These are phyloP conservation scores for Rhizophagus prolifer DNA, from an alignment of 192 early-diverging fungal genomes.

Conservation along the genomic window DNA sequence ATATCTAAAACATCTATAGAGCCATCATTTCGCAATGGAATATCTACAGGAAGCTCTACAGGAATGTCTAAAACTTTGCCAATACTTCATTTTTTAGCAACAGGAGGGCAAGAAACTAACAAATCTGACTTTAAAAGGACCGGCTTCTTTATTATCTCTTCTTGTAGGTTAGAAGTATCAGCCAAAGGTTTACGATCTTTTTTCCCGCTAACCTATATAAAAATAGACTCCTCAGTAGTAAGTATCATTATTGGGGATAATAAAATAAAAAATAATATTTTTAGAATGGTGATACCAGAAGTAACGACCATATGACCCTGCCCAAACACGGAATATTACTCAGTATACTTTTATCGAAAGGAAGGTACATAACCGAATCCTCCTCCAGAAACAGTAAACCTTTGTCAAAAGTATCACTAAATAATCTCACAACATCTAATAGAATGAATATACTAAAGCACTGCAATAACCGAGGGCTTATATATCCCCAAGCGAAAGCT, in stretches of 20 bases:
- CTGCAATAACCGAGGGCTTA: no score
- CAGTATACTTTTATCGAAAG: no score
- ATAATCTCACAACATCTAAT: neutral
- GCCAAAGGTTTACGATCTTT: neutral
- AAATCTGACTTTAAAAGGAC: neutral
- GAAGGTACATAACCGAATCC: neutral
- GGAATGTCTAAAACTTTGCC: no score
- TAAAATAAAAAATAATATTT: neutral
- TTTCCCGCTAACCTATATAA: neutral
- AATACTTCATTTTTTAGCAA: no score
- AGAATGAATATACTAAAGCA: no score
- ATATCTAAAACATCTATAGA: constrained; percentile 15
- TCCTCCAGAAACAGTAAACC: neutral
- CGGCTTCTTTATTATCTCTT: neutral
- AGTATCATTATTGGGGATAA: neutral
- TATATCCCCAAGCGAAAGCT: no score
- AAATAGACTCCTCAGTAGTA: neutral
- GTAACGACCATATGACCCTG: neutral
- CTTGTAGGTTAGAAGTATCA: neutral
- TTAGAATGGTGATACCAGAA: neutral
- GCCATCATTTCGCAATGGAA: neutral
- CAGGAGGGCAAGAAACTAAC: neutral
- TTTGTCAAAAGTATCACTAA: neutral
- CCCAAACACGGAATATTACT: no score
- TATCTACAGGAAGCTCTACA: neutral